Evolutionary conservation across 78 protist species (phyloP).

Genomic region (Pigoraptor vietnamica): DNA sequence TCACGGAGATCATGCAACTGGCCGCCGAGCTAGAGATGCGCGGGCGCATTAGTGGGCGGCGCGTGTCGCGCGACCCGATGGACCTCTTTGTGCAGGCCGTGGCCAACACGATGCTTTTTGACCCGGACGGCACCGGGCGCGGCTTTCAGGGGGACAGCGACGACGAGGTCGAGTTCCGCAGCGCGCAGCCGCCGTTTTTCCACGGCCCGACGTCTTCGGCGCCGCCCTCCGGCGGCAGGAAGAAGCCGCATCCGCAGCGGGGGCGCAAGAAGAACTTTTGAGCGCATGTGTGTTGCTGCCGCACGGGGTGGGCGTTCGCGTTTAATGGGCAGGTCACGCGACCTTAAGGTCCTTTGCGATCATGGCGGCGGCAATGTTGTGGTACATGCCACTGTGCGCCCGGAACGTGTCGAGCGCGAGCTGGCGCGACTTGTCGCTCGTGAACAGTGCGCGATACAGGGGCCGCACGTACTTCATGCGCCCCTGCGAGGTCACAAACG

Average conservation of each 20-base stretch:
- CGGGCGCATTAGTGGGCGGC: neutral
- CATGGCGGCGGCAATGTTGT: constrained; percentile 61
- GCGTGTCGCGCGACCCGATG: neutral
- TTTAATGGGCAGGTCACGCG: no score
- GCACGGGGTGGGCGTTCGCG: no score
- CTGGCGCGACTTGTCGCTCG: neutral
- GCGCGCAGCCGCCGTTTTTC: no score
- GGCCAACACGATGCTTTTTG: neutral
- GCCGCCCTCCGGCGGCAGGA: no score
- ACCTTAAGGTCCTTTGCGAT: constrained; percentile 65
- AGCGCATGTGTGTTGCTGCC: no score
- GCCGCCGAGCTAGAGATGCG: neutral
- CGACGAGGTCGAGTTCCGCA: neutral
- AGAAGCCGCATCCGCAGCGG: no score
- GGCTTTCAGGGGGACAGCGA: neutral
- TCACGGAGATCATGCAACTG: neutral
- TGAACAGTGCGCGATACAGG: constrained; percentile 45
- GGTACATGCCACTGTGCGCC: constrained; percentile 38
- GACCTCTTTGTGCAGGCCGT: neutral
- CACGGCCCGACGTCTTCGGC: no score
- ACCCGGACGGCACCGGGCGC: neutral
- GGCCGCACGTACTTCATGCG: constrained; percentile 78
- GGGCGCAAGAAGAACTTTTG: no score
- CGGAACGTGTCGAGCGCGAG: constrained; percentile 44
- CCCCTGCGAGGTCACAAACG: constrained; percentile 50